phyloP scores from a whole-genome alignment of 2,329 filamentous ascomycete genomes.

The Aspergillus fumigatiaffinis region DNA sequence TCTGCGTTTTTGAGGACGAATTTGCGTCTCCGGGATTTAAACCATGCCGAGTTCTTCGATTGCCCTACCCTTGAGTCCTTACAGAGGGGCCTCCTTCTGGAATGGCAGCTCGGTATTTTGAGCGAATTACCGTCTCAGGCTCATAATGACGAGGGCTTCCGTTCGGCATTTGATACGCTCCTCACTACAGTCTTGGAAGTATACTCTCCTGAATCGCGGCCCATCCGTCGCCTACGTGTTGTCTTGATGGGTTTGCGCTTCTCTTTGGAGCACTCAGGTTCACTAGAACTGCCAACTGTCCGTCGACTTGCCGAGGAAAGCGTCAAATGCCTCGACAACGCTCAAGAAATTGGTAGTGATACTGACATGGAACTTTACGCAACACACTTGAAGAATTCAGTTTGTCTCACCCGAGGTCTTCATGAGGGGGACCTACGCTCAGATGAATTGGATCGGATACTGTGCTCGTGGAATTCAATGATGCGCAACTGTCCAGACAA shows the following conservation, averaged over 20 bases:
- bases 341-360: conserved; percentile 22
- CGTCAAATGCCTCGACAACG: conserved; percentile 12
- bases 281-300: conserved; percentile 24
- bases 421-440: conserved; percentile 28
- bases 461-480: conserved; percentile 39
- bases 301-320: conserved; percentile 27
- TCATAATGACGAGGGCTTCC: conserved; percentile 26
- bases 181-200: conserved; percentile 31
- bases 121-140: conserved; percentile 26
- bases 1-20: conserved; percentile 34
- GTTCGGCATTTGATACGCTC: conserved; percentile 23
- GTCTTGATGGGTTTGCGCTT: conserved; percentile 34
- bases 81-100: conserved; percentile 29
- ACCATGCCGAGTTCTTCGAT: conserved; percentile 28
- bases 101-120: conserved; percentile 38
- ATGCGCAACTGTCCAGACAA: conserved; percentile 42
- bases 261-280: conserved; percentile 28
- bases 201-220: conserved; percentile 28
- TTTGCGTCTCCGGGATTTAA: conserved; percentile 26
- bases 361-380: conserved; percentile 21
- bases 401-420: conserved; percentile 33
- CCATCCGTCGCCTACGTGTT: conserved; percentile 36
- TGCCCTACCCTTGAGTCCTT: conserved; percentile 22
- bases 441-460: conserved; percentile 24
- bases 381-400: conserved; percentile 30